phyloP scores from a whole-genome alignment of 129 eudicot genomes.

The Rutidosis leptorrhynchoides region DNA sequence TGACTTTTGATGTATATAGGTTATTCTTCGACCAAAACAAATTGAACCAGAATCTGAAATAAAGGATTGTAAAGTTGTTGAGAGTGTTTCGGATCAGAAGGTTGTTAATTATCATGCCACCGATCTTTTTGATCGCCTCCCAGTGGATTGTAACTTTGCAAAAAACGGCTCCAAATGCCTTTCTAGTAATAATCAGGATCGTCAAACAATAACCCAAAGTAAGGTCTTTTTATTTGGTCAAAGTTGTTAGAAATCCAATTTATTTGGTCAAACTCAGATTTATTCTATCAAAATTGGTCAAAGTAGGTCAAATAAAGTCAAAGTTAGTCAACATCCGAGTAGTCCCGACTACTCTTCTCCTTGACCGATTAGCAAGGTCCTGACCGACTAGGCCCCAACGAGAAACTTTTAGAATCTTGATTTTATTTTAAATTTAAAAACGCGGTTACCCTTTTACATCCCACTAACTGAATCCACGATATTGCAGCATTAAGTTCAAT shows the following conservation, averaged over 20 bases:
- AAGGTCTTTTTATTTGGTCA: constrained; percentile 29
- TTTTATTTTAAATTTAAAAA: constrained; percentile 18
- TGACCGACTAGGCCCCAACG: no score
- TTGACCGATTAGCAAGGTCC: no score
- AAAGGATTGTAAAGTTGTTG: constrained; percentile 19
- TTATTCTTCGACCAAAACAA: constrained; percentile 30
- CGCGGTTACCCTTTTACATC: constrained; percentile 20
- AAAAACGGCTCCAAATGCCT: constrained; percentile 17
- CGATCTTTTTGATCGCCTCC: constrained; percentile 46
- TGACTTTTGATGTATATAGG: constrained; percentile 26
- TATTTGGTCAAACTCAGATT: no score
- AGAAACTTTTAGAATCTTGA: no score
- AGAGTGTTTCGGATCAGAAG: constrained; percentile 29
- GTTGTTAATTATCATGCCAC: constrained; percentile 42
- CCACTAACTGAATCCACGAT: not conserved
- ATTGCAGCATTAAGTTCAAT: constrained; percentile 36
- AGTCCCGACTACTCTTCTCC: no score
- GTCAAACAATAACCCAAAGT: constrained; percentile 40
- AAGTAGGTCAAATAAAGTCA: no score
- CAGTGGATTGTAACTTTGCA: constrained; percentile 16
- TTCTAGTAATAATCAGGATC: constrained; percentile 17
- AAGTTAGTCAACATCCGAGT: no score
- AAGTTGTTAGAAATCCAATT: no score
- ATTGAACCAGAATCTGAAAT: constrained; percentile 13
- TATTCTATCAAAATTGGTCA: no score